Conservation (phyloP, 2,329 filamentous ascomycete genomes). For the Fusarium keratoplasticum region DNA sequence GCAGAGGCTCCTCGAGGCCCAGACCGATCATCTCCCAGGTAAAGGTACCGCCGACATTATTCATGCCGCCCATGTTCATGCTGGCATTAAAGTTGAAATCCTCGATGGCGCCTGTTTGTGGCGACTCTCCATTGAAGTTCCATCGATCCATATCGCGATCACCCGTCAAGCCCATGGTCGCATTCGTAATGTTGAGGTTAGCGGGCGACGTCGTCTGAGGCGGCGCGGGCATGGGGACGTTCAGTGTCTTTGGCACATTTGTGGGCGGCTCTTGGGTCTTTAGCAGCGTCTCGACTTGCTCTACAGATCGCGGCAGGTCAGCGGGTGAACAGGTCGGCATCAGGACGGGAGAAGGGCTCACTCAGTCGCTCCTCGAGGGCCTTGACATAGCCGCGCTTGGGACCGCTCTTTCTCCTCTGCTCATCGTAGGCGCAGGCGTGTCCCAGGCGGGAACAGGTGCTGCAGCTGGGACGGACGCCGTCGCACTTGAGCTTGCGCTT, state of each 20-base stretch:
- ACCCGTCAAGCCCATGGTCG: conserved; percentile 59
- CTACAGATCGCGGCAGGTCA: conserved; percentile 57
- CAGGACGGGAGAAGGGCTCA: conserved; percentile 58
- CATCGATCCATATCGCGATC: conserved; percentile 66
- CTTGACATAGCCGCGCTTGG: conserved; percentile 95
- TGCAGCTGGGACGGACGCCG: conserved; percentile 84
- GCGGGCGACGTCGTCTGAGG: conserved; percentile 47
- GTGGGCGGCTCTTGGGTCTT: conserved; percentile 76
- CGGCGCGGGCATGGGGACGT: conserved; percentile 41
- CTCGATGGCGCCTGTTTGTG: conserved; percentile 61
- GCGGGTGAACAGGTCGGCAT: conserved; percentile 24
- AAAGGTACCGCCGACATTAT: conserved; percentile 66
- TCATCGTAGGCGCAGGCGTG: conserved; percentile 94
- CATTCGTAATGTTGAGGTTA: conserved; percentile 53
- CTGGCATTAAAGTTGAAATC: conserved; percentile 68
- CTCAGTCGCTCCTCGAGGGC: conserved; percentile 91
- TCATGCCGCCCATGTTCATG: conserved; percentile 62
- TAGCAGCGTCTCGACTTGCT: conserved; percentile 91
- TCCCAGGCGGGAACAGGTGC: conserved; percentile 86
- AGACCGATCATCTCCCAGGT: conserved; percentile 82
- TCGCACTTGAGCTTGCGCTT: conserved; percentile 94
- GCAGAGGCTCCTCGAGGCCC: conserved; percentile 69
- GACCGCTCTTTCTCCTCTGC: conserved; percentile 92
- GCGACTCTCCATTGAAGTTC: conserved; percentile 67
- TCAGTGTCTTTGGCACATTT: conserved; percentile 47